These are phyloP conservation scores for Mycena maculata DNA, from an alignment of 768 basidiomycete genomes.

Conservation along the genomic window DNA sequence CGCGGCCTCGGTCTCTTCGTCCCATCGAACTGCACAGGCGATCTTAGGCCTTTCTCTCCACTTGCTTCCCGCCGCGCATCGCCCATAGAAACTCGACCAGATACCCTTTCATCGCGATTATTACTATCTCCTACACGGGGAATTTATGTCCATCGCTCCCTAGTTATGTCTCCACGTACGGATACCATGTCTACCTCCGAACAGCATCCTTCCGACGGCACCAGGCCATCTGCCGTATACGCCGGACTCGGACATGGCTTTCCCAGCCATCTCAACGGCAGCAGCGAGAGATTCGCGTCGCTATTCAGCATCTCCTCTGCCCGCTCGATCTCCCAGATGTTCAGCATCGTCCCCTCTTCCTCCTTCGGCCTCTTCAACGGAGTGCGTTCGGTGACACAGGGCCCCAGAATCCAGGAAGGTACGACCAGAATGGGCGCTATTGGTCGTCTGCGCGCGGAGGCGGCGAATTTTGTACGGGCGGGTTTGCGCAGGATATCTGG, in stretches of 20 bases:
- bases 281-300: background rate
- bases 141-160: background rate
- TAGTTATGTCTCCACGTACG: background rate
- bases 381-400: too few species aligned
- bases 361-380: too few species aligned
- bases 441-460: too few species aligned
- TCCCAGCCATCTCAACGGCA: background rate
- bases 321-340: background rate
- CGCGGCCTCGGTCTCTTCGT: slow-evolving; percentile 18
- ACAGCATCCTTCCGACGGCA: too few species aligned
- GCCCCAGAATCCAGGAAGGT: too few species aligned
- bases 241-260: slow-evolving; percentile 11
- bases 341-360: too few species aligned
- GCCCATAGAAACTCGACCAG: background rate
- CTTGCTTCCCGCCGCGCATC: slow-evolving; percentile 14
- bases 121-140: background rate
- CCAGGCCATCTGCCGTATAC: background rate
- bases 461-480: too few species aligned
- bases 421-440: too few species aligned
- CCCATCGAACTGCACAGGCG: background rate
- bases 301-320: background rate
- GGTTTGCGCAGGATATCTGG: too few species aligned
- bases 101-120: background rate
- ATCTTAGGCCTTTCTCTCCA: slow-evolving; percentile 11
- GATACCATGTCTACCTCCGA: too few species aligned